Percentiles rank a stretch among this genome's conserved stretches.
Conservation (phyloP, 2,329 filamentous ascomycete genomes). For the Juglanconis oblonga region DNA sequence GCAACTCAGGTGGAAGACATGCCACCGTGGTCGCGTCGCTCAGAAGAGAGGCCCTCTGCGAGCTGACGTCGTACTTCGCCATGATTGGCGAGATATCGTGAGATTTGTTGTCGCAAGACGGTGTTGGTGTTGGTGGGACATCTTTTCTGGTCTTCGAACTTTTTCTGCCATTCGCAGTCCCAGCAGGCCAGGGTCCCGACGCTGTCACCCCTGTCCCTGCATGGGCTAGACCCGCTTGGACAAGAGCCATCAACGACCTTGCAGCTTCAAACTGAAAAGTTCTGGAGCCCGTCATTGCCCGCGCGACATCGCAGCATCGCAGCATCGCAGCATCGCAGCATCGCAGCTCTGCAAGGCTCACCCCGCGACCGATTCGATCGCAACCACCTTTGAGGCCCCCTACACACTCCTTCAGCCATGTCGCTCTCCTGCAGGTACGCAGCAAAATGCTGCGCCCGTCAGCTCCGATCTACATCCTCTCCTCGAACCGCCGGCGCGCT, state of each 20-base stretch:
- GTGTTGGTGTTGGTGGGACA: conserved; percentile 19
- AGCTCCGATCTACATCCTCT: conserved; percentile 50
- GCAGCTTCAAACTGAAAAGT: conserved; percentile 16
- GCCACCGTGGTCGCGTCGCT: conserved; percentile 51
- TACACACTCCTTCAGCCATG: conserved; percentile 38
- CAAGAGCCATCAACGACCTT: conserved; percentile 11
- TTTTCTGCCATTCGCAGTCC: conserved; percentile 21
- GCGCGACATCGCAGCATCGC: background rate
- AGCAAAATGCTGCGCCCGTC: conserved; percentile 62
- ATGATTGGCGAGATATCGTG: conserved; percentile 38
- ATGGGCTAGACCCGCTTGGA: conserved; percentile 7
- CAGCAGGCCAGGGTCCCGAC: conserved; percentile 10
- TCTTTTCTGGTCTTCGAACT: conserved; percentile 8
- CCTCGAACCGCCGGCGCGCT: conserved; percentile 42
- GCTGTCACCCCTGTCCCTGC: conserved; percentile 8
- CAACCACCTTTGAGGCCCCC: conserved; percentile 2
- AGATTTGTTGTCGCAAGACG: conserved; percentile 11
- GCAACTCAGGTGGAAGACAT: conserved; percentile 67
- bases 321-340: background rate
- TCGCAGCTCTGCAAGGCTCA: background rate
- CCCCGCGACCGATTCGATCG: conserved; percentile 1
- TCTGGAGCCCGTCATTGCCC: conserved; percentile 16
- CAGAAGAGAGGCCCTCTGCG: conserved; percentile 54
- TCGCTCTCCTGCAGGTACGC: conserved; percentile 61
- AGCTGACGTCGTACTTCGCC: conserved; percentile 53